phyloP scores from a whole-genome alignment of 768 basidiomycete genomes.

The Leucocoprinus birnbaumii region DNA sequence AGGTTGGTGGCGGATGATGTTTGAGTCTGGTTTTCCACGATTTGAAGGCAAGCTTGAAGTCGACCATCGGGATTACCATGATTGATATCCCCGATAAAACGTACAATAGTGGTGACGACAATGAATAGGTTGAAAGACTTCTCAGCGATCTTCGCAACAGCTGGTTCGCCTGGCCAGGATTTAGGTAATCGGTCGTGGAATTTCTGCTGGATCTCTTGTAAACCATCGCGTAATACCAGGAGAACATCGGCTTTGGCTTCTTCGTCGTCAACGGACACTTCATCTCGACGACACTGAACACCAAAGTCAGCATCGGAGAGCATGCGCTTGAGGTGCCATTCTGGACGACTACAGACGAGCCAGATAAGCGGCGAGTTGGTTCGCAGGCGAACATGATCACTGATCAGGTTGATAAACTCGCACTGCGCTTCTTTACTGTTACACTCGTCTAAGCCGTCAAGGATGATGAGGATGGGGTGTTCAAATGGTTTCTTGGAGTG shows the following conservation, averaged over 20 bases:
- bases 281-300: not conserved
- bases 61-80: not conserved
- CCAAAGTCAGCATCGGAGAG: not conserved
- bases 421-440: not conserved
- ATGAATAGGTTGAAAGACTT: constrained; percentile 1
- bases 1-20: not conserved
- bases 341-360: not conserved
- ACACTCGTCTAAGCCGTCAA: constrained; percentile 8
- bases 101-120: not conserved
- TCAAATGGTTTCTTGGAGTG: too few relatives aligned
- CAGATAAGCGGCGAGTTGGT: not conserved
- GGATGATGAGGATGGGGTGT: not conserved
- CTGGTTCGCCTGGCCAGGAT: too few relatives aligned
- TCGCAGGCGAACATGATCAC: not conserved
- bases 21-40: not conserved
- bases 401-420: not conserved
- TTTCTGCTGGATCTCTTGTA: not conserved
- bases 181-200: not conserved
- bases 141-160: not conserved
- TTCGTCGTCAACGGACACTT: not conserved
- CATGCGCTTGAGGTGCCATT: not conserved
- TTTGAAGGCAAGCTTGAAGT: not conserved
- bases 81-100: not conserved
- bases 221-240: not conserved
- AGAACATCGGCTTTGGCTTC: not conserved